Evolutionary conservation across 768 basidiomycete genomes (phyloP), one percentile per base, ranked within the genome.

Genomic region (Strobilomyces confusus): DNA sequence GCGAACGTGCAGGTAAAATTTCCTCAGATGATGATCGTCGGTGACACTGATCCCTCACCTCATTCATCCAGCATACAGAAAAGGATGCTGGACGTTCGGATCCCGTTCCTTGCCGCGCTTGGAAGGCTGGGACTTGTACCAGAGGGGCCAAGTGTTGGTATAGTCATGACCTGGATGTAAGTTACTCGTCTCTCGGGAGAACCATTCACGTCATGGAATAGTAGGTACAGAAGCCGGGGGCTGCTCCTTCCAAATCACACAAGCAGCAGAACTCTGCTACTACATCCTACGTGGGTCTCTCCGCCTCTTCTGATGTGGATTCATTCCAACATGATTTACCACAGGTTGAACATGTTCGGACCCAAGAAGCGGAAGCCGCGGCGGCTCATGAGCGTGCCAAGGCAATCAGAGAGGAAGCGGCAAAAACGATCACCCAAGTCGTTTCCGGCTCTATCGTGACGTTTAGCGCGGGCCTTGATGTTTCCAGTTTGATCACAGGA

Each of bases 371-470:
- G 2, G 63, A 68, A 17, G 52, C 48, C 4, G 55, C 46, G 23
- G 38, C 38, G n/a, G 57, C 60, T 22, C 58, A 58, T 20, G 55
- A 56, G 40, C 55, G 53, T 19, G 59, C n/a, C n/a, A n/a, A n/a
- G n/a, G n/a, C n/a, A n/a, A n/a, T 49, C 20, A 64, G 65, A 55
- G 64, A 66, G 50, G 79, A 81, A 29, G 80, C 79, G 5, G 59
- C 69, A 3, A 70, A 69, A 44, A 74, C 72, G 2, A 69, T 76
- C 12, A 76, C 68, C 49, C 72, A 72, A 46, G 56, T 79, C n/a
- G 74, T 81, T 15, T 70, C 71, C 19, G 77, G 75, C 8, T 76
- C 73, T 41, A 66, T 83, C 38, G 75, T 80, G 19, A 79, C 79
- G 4, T 82, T 72, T 38, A 70, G 71, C 26, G 75, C 79, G 3